A percentile compares a stretch with the other conserved stretches of the same genome.
Evolutionary conservation across 192 early-diverging fungal species (phyloP).

Genomic region (Backusella sp.): DNA sequence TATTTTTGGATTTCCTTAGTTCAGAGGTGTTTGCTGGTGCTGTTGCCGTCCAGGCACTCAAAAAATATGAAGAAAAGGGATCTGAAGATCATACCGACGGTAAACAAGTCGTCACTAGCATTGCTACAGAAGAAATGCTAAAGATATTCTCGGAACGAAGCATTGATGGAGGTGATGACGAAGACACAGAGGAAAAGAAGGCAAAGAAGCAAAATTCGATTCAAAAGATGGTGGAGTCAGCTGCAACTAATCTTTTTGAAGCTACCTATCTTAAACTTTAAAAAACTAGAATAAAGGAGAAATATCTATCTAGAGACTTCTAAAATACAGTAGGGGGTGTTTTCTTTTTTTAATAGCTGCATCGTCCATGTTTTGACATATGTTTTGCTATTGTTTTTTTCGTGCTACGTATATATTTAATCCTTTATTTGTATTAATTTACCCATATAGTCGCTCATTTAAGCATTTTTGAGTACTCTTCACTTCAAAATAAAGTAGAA

Average conservation of each 20-base stretch:
- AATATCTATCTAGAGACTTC: background rate
- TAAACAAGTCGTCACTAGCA: conserved; percentile 8
- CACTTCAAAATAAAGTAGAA: too few species aligned
- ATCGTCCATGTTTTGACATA: background rate
- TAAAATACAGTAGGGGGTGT: background rate
- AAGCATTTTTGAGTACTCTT: background rate
- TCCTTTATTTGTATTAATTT: background rate
- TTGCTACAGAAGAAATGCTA: conserved; percentile 19
- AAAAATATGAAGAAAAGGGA: conserved; percentile 30
- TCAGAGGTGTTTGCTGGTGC: conserved; percentile 49
- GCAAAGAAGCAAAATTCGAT: conserved; percentile 18
- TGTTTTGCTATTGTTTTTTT: background rate
- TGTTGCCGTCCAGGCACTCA: conserved; percentile 56
- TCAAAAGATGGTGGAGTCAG: conserved; percentile 26
- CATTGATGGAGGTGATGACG: conserved; percentile 25
- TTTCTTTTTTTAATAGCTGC: background rate
- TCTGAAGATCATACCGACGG: background rate
- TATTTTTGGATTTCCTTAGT: background rate
- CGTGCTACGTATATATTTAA: background rate
- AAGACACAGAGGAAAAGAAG: conserved; percentile 27
- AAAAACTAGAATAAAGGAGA: background rate
- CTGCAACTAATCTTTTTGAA: conserved; percentile 29
- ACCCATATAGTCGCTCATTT: background rate
- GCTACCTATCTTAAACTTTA: conserved; percentile 5
- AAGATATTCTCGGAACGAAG: conserved; percentile 27